Base-by-base conservation (phyloP, 1,284 basidiomycete genomes). In the Papiliotrema fonsecae region DNA sequence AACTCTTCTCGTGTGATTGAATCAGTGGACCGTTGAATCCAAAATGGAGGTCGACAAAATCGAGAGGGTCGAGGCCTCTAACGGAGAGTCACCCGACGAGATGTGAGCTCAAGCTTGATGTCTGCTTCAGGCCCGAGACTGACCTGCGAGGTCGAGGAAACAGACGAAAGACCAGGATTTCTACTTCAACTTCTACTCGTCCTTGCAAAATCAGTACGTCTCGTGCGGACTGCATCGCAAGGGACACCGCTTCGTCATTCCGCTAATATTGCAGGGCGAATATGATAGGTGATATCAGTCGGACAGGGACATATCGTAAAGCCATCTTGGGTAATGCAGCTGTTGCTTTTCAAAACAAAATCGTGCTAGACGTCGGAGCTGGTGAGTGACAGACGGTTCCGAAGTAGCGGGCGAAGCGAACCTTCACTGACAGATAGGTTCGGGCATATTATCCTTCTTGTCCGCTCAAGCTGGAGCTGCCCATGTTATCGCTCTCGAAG, bases 361-460 rank as follows among this genome's bases (percentile, higher is more conserved):
- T 57, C 0, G 74, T 76, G 7, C 58, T 75, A 36, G 77, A 78
- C 47, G 70, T 78, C 19, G 77, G 77, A 27, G 77, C 77, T 1
- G 72, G 71, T 73, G 27, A 42, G 69, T 58, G 4, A 11, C n/a
- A 21, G 30, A 30, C 10, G 19, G 31, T 26, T 14, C 21, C 10
- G 6, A 36, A 35, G 32, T 13, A 34, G 22, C 18, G 5, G 42
- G 26, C 7, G 32, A 21, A 24, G 9, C 35, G 35, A 22, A 45
- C n/a, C 7, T 13, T 4, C 25, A 31, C 22, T 18, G 26, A 19
- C n/a, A 40, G 42, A 13, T 47, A 74, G 77, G 77, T 11, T 76
- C 75, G n/a, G 77, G 77, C 5, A 77, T 78, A 45, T 58, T 78
- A 44, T 76, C 75, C 14, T 77, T 72, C 62, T 75, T 78, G 58